Conservation (phyloP, 345 rosid genomes). For the Melaleuca quinquenervia region DNA sequence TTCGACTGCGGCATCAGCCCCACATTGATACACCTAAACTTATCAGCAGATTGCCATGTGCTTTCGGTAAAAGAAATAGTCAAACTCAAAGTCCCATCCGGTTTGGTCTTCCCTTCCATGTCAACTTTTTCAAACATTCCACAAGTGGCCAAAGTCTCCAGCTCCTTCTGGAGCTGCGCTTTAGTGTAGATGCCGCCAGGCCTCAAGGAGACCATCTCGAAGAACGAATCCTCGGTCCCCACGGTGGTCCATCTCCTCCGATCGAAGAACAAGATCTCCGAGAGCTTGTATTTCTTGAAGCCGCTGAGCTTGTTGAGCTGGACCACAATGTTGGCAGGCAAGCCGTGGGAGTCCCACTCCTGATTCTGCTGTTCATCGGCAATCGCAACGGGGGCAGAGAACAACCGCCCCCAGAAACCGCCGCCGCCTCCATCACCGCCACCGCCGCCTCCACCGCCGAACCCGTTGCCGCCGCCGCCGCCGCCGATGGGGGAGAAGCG, state of each 20-base stretch:
- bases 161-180: conserved; percentile 75
- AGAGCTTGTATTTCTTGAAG: conserved; percentile 70
- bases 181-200: conserved; percentile 85
- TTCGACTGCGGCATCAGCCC: conserved; percentile 80
- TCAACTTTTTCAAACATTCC: conserved; percentile 99
- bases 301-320: conserved; percentile 83
- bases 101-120: conserved; percentile 71
- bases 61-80: conserved; percentile 73
- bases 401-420: conserved; percentile 42
- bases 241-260: conserved; percentile 43
- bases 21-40: conserved; percentile 81
- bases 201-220: conserved; percentile 88
- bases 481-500: conserved; percentile 9
- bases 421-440: conserved; percentile 33
- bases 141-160: conserved; percentile 76
- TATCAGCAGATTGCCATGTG: conserved; percentile 89
- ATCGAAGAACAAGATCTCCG: conserved; percentile 80
- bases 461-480: conserved; percentile 17
- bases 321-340: conserved; percentile 76
- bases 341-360: conserved; percentile 89
- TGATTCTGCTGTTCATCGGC: conserved; percentile 64
- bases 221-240: conserved; percentile 84
- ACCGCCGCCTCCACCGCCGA: conserved; percentile 34
- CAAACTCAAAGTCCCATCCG: conserved; percentile 64
- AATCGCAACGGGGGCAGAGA: conserved; percentile 43